Evolutionary conservation across 306 rosid genomes (phyloP).

Genomic region (Lotus japonicus): DNA sequence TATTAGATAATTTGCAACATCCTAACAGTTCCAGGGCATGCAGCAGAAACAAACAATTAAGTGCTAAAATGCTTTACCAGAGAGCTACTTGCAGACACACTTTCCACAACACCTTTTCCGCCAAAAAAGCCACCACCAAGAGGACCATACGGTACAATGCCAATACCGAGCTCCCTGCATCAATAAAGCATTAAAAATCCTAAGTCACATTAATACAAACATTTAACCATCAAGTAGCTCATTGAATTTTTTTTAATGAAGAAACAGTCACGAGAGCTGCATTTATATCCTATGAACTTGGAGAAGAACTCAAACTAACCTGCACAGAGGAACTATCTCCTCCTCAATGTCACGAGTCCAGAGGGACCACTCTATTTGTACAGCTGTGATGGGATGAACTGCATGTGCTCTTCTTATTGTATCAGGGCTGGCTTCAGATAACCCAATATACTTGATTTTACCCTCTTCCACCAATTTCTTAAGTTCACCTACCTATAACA

Average conservation of each 20-base stretch:
- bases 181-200: neutral
- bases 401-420: conserved; percentile 83
- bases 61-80: conserved; percentile 33
- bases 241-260: neutral
- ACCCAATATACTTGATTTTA: conserved; percentile 58
- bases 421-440: conserved; percentile 73
- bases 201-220: neutral
- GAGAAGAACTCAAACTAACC: conserved; percentile 31
- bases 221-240: neutral
- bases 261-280: neutral
- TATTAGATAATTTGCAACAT: too few species aligned
- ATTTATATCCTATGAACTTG: neutral
- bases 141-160: conserved; percentile 75
- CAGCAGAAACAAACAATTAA: neutral
- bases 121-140: conserved; percentile 79
- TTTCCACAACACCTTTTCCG: conserved; percentile 60
- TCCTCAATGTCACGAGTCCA: conserved; percentile 80
- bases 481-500: conserved; percentile 57
- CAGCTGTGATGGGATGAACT: conserved; percentile 69
- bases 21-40: neutral
- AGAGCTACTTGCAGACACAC: conserved; percentile 27
- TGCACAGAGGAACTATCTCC: conserved; percentile 64
- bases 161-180: conserved; percentile 60
- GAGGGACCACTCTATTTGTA: conserved; percentile 78
- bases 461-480: conserved; percentile 82